These are phyloP conservation scores for Chlamydomonas incerta DNA, from an alignment of 139 green algal species.

Conservation along the genomic window DNA sequence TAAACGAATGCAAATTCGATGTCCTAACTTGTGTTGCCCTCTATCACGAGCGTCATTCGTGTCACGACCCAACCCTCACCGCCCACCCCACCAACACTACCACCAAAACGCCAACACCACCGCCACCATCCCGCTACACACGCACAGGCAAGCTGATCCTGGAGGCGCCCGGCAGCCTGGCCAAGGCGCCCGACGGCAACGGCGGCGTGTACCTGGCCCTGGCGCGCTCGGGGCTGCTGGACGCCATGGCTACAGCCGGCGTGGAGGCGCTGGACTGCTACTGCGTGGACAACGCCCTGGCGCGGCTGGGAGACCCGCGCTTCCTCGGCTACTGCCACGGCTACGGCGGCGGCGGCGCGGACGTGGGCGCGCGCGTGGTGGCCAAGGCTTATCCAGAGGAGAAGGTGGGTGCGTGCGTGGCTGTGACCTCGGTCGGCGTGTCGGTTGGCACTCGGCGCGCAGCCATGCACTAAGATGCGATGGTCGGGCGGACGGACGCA, in stretches of 20 bases:
- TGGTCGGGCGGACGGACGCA: no score
- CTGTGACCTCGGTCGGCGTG: no score
- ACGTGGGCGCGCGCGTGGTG: slow-evolving; percentile 77
- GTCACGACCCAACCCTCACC: no score
- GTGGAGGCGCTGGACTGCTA: slow-evolving; percentile 90
- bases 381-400: slow-evolving; percentile 85
- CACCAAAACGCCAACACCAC: not conserved
- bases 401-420: slow-evolving; percentile 87
- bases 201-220: slow-evolving; percentile 94
- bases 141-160: slow-evolving; percentile 83
- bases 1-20: no score
- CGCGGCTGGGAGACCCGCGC: slow-evolving; percentile 80
- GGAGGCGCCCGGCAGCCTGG: slow-evolving; percentile 63
- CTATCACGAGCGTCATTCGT: no score
- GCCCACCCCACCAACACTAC: not conserved
- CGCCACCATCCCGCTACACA: not conserved
- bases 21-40: no score
- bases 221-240: slow-evolving; percentile 56
- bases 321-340: slow-evolving; percentile 75
- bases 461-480: no score
- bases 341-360: not conserved
- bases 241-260: slow-evolving; percentile 66
- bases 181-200: slow-evolving; percentile 95
- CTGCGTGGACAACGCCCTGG: slow-evolving; percentile 93
- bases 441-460: no score